phyloP scores from a whole-genome alignment of 495 filamentous ascomycete species.

The Talaromyces thailandensis region DNA sequence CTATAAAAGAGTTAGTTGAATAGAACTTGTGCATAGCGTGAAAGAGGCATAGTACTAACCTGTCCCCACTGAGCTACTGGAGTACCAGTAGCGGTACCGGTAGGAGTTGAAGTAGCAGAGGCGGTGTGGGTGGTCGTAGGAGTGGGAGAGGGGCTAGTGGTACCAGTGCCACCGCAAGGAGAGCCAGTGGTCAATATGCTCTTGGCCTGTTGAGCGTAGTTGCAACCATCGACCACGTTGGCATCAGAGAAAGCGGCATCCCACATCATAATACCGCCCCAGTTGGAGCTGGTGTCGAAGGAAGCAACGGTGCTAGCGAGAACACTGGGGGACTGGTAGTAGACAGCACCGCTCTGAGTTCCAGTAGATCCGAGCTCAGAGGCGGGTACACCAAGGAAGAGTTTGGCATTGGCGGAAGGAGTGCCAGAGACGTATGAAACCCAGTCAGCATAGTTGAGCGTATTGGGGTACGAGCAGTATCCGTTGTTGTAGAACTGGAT shows the following conservation, averaged over 20 bases:
- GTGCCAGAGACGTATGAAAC: constrained; percentile 28
- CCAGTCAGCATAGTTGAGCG: constrained; percentile 36
- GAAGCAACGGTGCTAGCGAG: constrained; percentile 25
- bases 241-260: constrained; percentile 37
- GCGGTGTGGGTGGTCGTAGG: not conserved
- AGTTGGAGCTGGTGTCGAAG: constrained; percentile 23
- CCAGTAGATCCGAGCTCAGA: constrained; percentile 32
- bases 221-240: constrained; percentile 31
- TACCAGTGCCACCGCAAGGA: constrained; percentile 2
- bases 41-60: not conserved
- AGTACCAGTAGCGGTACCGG: constrained; percentile 1
- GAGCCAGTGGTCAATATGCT: constrained; percentile 16
- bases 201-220: constrained; percentile 30
- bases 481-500: constrained; percentile 41
- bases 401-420: constrained; percentile 28
- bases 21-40: not conserved
- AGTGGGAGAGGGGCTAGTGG: not conserved
- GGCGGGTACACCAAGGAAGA: constrained; percentile 42
- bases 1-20: not conserved
- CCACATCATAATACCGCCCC: constrained; percentile 50
- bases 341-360: constrained; percentile 23
- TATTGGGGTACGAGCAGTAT: constrained; percentile 17
- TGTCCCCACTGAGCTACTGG: constrained; percentile 7
- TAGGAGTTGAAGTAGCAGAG: not conserved
- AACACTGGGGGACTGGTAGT: constrained; percentile 31